Conservation (phyloP, 495 filamentous ascomycete genomes). For the Penicillium pancosmium region DNA sequence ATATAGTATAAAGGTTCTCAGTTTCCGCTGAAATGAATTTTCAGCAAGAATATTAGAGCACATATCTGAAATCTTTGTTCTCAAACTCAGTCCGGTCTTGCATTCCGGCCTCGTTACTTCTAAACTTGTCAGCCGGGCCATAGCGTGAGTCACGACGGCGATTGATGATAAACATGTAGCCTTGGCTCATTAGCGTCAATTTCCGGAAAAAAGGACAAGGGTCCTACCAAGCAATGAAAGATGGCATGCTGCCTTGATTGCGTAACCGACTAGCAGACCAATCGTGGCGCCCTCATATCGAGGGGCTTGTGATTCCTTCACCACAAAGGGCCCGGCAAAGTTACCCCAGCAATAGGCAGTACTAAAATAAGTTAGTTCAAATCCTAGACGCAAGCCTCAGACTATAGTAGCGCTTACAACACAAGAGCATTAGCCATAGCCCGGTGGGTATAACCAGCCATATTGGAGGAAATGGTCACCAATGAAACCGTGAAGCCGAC, state of each 20-base stretch:
- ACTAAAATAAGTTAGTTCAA: constrained; percentile 1
- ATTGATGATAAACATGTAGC: constrained; percentile 10
- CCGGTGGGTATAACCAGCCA: constrained; percentile 22
- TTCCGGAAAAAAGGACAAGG: neutral
- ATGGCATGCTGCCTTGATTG: constrained; percentile 10
- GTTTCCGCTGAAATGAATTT: neutral
- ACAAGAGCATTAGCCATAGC: constrained; percentile 20
- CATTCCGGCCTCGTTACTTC: constrained; percentile 15
- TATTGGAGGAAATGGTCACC: constrained; percentile 19
- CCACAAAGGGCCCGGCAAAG: constrained; percentile 13
- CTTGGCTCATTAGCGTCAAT: neutral
- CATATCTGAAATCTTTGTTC: constrained; percentile 17
- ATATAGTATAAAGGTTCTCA: too few species aligned
- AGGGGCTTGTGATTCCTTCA: constrained; percentile 8
- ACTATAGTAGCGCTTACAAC: constrained; percentile 9
- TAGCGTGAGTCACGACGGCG: constrained; percentile 14
- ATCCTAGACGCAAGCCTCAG: neutral
- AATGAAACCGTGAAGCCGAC: constrained; percentile 14
- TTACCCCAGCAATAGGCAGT: constrained; percentile 16
- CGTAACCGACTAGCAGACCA: constrained; percentile 12
- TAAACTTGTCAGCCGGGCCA: constrained; percentile 12
- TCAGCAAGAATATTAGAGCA: neutral
- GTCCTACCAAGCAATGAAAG: constrained; percentile 4
- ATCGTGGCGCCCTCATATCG: constrained; percentile 9
- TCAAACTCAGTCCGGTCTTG: constrained; percentile 10